A percentile compares a stretch with the other conserved stretches of the same genome.
These are phyloP conservation scores for Scalesia atractyloides DNA, from an alignment of 129 eudicot species.

Conservation along the genomic window DNA sequence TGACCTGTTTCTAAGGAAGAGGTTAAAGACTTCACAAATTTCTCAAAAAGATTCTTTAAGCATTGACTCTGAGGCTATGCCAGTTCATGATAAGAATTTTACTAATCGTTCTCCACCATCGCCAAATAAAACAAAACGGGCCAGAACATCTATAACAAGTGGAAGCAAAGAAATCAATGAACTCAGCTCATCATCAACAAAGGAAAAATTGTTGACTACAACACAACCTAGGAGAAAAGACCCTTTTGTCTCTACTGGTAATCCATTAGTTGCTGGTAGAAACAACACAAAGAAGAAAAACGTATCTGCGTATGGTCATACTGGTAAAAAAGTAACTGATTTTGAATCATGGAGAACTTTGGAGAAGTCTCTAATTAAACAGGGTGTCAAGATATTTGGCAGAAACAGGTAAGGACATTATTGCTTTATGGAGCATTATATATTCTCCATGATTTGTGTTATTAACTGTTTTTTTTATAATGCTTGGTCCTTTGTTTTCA, in stretches of 20 bases:
- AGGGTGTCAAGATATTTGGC: constrained; percentile 80
- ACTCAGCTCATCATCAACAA: constrained; percentile 33
- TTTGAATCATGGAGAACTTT: constrained; percentile 61
- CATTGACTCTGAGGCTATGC: constrained; percentile 52
- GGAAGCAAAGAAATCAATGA: constrained; percentile 43
- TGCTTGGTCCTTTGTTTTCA: constrained; percentile 4
- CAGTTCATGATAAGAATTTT: constrained; percentile 34
- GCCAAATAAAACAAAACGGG: constrained; percentile 37
- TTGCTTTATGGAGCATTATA: constrained; percentile 8
- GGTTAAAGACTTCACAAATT: constrained; percentile 55
- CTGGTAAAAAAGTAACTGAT: constrained; percentile 33
- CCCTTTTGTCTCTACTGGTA: constrained; percentile 32
- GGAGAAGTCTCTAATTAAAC: constrained; percentile 68
- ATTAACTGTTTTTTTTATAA: neutral
- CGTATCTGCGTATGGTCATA: constrained; percentile 44
- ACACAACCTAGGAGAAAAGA: constrained; percentile 43
- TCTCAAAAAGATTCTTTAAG: constrained; percentile 44
- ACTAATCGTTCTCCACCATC: constrained; percentile 33
- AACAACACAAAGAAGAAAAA: constrained; percentile 43
- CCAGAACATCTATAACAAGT: constrained; percentile 33
- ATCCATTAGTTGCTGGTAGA: constrained; percentile 25
- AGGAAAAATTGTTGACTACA: constrained; percentile 29
- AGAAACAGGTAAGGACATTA: constrained; percentile 56
- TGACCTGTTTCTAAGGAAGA: constrained; percentile 41
- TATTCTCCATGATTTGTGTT: constrained; percentile 13